Percentiles rank a stretch among this genome's conserved stretches.
Evolutionary conservation across 2,329 filamentous ascomycete species (phyloP).

Genomic region (Colletotrichum sp.): DNA sequence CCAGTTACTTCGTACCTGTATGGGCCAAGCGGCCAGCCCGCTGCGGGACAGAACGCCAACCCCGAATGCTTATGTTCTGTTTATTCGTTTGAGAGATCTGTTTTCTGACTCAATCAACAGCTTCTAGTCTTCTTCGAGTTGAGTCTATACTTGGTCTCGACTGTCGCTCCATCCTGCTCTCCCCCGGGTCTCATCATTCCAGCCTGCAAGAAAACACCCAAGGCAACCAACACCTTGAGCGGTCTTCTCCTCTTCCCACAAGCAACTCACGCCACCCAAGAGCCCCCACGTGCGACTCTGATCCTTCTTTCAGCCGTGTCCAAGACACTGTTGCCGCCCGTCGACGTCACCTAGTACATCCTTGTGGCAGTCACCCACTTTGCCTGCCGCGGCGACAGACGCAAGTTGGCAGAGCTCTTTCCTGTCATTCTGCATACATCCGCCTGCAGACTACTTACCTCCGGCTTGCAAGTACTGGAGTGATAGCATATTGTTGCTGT

Average conservation of each 20-base stretch:
- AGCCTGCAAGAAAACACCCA: background rate
- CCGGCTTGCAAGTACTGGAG: background rate
- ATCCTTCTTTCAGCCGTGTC: background rate
- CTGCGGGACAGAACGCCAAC: background rate
- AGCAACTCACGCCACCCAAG: background rate
- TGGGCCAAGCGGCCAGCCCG: conserved; percentile 5
- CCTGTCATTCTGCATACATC: background rate
- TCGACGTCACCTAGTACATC: conserved; percentile 17
- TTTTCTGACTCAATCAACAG: conserved; percentile 12
- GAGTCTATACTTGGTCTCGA: background rate
- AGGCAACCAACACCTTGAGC: background rate
- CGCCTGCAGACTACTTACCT: conserved; percentile 4
- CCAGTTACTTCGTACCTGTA: background rate
- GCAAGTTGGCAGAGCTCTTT: background rate
- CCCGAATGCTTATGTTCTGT: background rate
- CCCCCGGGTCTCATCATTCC: background rate
- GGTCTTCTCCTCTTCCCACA: background rate
- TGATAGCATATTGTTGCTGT: background rate
- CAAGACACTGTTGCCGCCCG: background rate
- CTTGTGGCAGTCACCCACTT: conserved; percentile 2
- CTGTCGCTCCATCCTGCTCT: background rate
- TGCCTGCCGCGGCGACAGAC: conserved; percentile 5
- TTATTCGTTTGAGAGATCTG: background rate
- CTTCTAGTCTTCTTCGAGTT: background rate
- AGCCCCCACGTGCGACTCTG: conserved; percentile 8